These are phyloP conservation scores for Botrytis hyacinthi DNA, from an alignment of 2,329 filamentous ascomycete species.

Conservation along the genomic window DNA sequence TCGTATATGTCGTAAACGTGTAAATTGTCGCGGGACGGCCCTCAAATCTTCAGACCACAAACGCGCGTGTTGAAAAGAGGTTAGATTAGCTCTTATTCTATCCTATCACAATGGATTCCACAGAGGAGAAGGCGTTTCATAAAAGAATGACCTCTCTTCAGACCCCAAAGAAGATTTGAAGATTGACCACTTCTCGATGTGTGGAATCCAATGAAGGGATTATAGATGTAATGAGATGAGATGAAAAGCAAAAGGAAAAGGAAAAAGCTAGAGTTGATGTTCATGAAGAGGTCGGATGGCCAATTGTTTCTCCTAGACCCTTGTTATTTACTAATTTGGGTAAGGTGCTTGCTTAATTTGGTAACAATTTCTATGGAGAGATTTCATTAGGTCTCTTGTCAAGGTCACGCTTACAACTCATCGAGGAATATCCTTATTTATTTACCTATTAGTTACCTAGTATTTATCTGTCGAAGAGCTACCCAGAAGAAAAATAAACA, in stretches of 20 bases:
- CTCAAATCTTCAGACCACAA: slow-evolving; percentile 14
- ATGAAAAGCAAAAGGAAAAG: not conserved
- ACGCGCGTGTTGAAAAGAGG: slow-evolving; percentile 10
- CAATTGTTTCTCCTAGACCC: slow-evolving; percentile 18
- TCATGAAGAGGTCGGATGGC: slow-evolving; percentile 14
- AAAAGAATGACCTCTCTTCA: not conserved
- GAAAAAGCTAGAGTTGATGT: not conserved
- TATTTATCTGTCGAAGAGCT: too few relatives aligned
- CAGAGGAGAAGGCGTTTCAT: not conserved
- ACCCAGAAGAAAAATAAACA: not conserved
- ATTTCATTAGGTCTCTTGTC: not conserved
- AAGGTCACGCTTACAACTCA: not conserved
- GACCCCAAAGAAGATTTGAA: not conserved
- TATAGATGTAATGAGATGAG: not conserved
- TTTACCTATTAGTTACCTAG: not conserved
- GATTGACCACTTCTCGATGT: not conserved
- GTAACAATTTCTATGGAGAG: not conserved
- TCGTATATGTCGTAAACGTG: not conserved
- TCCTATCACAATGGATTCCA: not conserved
- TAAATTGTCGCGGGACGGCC: slow-evolving; percentile 12
- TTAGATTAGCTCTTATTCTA: not conserved
- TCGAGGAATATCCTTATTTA: not conserved
- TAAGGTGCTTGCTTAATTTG: not conserved
- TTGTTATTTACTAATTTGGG: not conserved
- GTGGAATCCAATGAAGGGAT: slow-evolving; percentile 7